Base-by-base conservation (phyloP, 441 rosid species). In the Corymbia calophylla region DNA sequence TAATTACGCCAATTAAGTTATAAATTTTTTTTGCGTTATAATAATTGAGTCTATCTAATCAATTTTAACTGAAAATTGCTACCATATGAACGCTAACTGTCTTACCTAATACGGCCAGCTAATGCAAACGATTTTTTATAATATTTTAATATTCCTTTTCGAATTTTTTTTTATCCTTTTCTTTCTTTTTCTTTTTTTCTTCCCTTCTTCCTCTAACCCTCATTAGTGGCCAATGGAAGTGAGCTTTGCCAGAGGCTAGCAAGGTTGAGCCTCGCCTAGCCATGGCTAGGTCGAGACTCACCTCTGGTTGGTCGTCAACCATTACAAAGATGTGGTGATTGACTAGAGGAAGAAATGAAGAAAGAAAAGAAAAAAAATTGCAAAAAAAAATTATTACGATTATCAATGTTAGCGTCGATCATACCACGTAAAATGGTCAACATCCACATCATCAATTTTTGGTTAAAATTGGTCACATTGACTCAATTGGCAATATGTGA, bases 31-130 rank as follows among this genome's bases (percentile, higher is more conserved):
- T 1, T 0, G 25, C 11, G 25, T 58, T 25, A 23, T 58, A 23
- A 58, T 0, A 58, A 58, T 58, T 58, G 25, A 58, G 64, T 58
- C 14, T 3, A 25, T 58, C 1, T 11, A 10, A 39, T 39, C 44
- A 39, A 39, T 39, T 39, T 39, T 39, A 39, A 39, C 1, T 4
- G 44, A 39, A 39, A 39, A 5, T 39, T 39, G 44, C 6, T 39
- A 5, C n/a, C n/a, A 39, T 6, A 39, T 39, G 44, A 6, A 39
- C 44, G 5, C 6, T 39, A 39, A 39, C 25, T 0, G 4, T 25
- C 64, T 3, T 25, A 58, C 0, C 0, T 10, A n/a, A 13, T 2
- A 0, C 0, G 6, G 4, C 1, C 0, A 0, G 14, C 14, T 58
- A 5, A 58, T 14, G 25, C 25, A 9, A 29, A 58, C n/a, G 5